These are phyloP conservation scores for Leucosporidium creatinivorum DNA, from an alignment of 768 basidiomycete genomes.

Conservation along the genomic window DNA sequence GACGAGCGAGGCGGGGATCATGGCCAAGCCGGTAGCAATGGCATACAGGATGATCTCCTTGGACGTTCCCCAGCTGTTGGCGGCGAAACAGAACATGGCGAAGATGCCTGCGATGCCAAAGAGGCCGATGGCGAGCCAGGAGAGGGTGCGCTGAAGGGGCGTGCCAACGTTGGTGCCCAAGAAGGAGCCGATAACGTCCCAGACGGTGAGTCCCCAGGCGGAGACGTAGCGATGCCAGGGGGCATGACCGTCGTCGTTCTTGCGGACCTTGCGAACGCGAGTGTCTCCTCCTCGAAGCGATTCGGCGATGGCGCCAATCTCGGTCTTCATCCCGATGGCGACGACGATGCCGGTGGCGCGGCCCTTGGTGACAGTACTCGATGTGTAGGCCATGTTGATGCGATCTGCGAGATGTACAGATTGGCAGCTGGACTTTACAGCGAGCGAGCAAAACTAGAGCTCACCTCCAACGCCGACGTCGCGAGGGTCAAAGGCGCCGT, in stretches of 20 bases:
- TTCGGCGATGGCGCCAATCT: slow-evolving; percentile 43
- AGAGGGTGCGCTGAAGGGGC: slow-evolving; percentile 34
- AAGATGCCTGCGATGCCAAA: slow-evolving; percentile 33
- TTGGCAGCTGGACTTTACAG: background rate
- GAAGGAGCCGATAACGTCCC: slow-evolving; percentile 40
- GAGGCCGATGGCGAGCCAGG: slow-evolving; percentile 34
- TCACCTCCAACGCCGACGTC: slow-evolving; percentile 30
- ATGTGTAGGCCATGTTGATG: slow-evolving; percentile 43
- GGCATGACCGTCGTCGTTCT: slow-evolving; percentile 39
- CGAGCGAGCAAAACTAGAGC: background rate
- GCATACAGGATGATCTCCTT: slow-evolving; percentile 36
- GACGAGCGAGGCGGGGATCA: slow-evolving; percentile 34
- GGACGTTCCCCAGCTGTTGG: slow-evolving; percentile 27
- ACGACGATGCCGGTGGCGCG: slow-evolving; percentile 44
- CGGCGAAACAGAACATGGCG: slow-evolving; percentile 35
- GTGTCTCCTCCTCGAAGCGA: slow-evolving; percentile 41
- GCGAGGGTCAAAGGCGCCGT: slow-evolving; percentile 21
- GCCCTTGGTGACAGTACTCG: slow-evolving; percentile 47
- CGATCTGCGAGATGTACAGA: slow-evolving; percentile 14
- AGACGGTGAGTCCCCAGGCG: slow-evolving; percentile 23
- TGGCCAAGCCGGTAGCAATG: slow-evolving; percentile 30
- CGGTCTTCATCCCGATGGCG: slow-evolving; percentile 44
- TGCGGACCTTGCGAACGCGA: slow-evolving; percentile 41
- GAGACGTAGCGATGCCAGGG: slow-evolving; percentile 29
- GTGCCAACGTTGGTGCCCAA: slow-evolving; percentile 42